Base-by-base conservation (phyloP, 2,329 filamentous ascomycete species). In the Pleoardoris graminearum region DNA sequence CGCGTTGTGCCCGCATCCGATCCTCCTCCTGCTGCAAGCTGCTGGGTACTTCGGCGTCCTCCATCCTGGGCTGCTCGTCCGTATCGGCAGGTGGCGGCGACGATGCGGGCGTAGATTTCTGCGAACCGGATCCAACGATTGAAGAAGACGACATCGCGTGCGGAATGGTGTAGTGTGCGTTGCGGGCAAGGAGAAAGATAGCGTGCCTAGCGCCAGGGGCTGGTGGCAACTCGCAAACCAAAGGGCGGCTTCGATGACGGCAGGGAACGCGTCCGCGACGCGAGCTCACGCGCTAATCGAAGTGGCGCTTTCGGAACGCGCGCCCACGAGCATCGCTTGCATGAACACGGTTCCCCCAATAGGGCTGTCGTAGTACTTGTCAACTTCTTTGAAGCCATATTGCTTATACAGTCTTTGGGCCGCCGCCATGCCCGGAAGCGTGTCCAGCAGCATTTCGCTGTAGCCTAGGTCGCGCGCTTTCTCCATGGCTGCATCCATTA, bases 341-440 rank as follows among this genome's bases (percentile, higher is more conserved):
- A 85, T 70, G 61, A 84, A 86, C 14, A 80, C 69, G 6, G 82
- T 83, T 23, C 75, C 77, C 45, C 79, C 71, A 30, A 84, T 58
- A 4, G 81, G 81, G 29, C 79, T 84, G 12, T 82, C 75, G 66
- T 85, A 85, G 61, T 85, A 86, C 21, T 74, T 65, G 35, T 74
- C 71, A 33, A 78, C 77, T 58, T 80, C 76, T 55, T 70, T 68
- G 66, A 86, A 85, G 1, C 83, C 82, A 54, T 77, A 63, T 4
- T 63, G 65, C 43, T 64, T 64, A 69, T 86, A 85, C 57, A 85
- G 57, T 27, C 60, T 66, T 53, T 75, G 74, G 17, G 83, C 82
- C 10, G 73, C 70, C 11, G 55, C 65, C 83, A 85, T 85, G 6
- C 63, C 71, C 7, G 75, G 68, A 51, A 86, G 61, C 14, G 82